phyloP scores from a whole-genome alignment of 2,329 filamentous ascomycete species.

The Aspergillus tubingensis region DNA sequence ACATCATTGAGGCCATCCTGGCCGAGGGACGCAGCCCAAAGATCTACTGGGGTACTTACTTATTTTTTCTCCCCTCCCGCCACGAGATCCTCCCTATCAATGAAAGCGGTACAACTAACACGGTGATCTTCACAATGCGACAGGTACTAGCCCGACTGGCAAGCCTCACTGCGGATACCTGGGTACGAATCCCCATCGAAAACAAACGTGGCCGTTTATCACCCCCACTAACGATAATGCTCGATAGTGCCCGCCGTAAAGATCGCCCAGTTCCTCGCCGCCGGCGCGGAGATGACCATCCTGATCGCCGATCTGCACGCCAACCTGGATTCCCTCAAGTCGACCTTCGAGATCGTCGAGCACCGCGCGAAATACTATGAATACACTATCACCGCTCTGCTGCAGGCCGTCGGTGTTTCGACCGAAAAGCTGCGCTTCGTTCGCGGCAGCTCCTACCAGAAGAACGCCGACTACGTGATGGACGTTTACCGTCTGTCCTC shows the following conservation, averaged over 20 bases:
- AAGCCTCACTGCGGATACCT: constrained; percentile 88
- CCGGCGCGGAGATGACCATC: constrained; percentile 79
- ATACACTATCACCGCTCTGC: constrained; percentile 70
- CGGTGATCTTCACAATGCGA: background rate
- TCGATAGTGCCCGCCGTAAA: constrained; percentile 71
- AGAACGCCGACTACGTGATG: constrained; percentile 70
- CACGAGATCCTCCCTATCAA: background rate
- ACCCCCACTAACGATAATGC: constrained; percentile 14
- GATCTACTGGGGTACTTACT: constrained; percentile 36
- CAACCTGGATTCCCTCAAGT: constrained; percentile 57
- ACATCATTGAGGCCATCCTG: constrained; percentile 38
- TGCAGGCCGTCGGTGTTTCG: constrained; percentile 76
- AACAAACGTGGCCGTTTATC: background rate
- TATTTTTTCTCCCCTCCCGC: background rate
- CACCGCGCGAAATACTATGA: constrained; percentile 83
- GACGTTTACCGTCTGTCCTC: constrained; percentile 78
- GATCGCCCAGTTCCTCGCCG: constrained; percentile 81
- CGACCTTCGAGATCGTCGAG: constrained; percentile 83
- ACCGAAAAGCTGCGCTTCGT: constrained; percentile 81
- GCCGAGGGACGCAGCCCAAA: constrained; percentile 31
- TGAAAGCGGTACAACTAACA: background rate
- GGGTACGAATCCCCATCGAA: background rate
- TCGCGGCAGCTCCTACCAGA: constrained; percentile 79
- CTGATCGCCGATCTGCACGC: constrained; percentile 69
- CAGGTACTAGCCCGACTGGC: constrained; percentile 74